Evolutionary conservation across 257 asterid genomes (phyloP), one percentile per base, ranked within the genome.

Genomic region (Salvia hispanica): DNA sequence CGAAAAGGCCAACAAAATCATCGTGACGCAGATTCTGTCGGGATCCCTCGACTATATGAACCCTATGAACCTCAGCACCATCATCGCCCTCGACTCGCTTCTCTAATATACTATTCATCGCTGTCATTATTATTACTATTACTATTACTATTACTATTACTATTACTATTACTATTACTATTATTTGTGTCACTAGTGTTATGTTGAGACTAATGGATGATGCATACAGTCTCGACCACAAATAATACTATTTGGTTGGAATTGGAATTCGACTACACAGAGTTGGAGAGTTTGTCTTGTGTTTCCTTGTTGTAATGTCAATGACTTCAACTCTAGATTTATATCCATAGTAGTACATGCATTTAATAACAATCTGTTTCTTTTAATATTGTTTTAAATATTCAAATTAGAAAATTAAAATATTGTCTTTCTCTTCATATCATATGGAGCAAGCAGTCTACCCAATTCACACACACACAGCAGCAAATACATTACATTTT

Each of bases 31-130:
- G 9, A 77, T 83, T 53, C n/a, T 80, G 36, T 45, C 66, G 1
- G 88, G 88, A 6, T 36, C 81, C 1, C 2, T 61, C 1, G 66
- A 72, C 7, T 80, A 80, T 50, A 83, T 83, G 88, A 79, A 62
- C 64, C 88, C 85, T 0, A 77, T 80, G 76, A 83, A 83, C 50
- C 85, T 83, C 60, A 69, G 71, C 67, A 77, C 83, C 14, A 76
- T 83, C 44, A 40, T 80, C 46, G 62, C 79, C 28, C 66, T 77
- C 45, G 82, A 80, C 59, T 67, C 82, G 16, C 59, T 37, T 8
- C n/a, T 45, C 6, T 76, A 70, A 50, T 25, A 25, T 25, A 25
- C 31, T 18, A n/a, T n/a, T n/a, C n/a, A n/a, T n/a, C n/a, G n/a
- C n/a, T n/a, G n/a, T n/a, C n/a, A n/a, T n/a, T n/a, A n/a, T n/a